phyloP scores from a whole-genome alignment of 305 asterid species.

The Fraxinus albicans region DNA sequence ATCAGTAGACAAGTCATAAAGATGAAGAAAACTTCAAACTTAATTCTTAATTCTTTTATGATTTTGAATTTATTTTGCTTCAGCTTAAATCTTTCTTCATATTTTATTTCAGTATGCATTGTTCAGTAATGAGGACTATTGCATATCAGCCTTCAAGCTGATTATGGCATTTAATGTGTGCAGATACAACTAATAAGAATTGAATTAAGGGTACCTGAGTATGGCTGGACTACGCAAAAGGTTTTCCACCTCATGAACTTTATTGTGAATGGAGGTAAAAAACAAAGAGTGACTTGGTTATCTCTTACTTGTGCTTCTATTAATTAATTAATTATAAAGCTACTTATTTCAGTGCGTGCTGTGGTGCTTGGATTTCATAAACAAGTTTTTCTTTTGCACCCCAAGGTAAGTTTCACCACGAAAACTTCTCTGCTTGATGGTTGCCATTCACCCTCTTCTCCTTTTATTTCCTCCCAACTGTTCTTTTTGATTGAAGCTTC shows the following conservation, averaged over 20 bases:
- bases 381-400: slow-evolving; percentile 73
- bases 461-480: not conserved
- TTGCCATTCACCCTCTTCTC: not conserved
- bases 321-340: slow-evolving; percentile 20
- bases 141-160: not conserved
- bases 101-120: not conserved
- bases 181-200: slow-evolving; percentile 90
- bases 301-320: not conserved
- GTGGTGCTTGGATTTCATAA: slow-evolving; percentile 76
- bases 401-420: slow-evolving; percentile 54
- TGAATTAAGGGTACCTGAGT: slow-evolving; percentile 88
- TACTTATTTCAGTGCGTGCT: slow-evolving; percentile 69
- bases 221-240: slow-evolving; percentile 98
- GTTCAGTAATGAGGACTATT: slow-evolving; percentile 2
- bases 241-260: slow-evolving; percentile 98
- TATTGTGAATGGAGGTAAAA: slow-evolving; percentile 91
- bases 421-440: not conserved
- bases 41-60: not conserved
- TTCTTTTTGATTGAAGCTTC: slow-evolving; percentile 8
- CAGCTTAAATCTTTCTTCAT: not conserved
- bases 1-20: not conserved
- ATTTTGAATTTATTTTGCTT: not conserved
- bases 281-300: slow-evolving; percentile 18
- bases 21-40: not conserved
- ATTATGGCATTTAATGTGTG: slow-evolving; percentile 27